A percentile compares a stretch with the other conserved stretches of the same genome.
Conservation (phyloP, 1,139 yeast genomes). For the Candida frijolesensis region DNA sequence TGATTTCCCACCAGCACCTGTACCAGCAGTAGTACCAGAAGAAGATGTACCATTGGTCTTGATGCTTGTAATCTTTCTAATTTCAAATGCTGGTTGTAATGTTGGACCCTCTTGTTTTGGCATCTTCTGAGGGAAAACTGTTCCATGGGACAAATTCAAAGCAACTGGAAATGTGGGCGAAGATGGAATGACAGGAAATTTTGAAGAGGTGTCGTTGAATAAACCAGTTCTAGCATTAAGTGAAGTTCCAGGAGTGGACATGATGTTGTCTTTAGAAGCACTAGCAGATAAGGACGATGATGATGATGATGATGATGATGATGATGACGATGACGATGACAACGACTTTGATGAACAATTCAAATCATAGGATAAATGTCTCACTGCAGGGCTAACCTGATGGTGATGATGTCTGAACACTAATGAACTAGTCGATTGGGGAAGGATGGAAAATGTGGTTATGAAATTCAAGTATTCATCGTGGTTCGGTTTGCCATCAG, state of each 20-base stretch:
- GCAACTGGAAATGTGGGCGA: constrained; percentile 6
- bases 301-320: too few relatives aligned
- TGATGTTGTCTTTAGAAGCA: not conserved
- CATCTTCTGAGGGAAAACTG: not conserved
- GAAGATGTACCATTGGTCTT: not conserved
- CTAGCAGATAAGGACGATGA: too few relatives aligned
- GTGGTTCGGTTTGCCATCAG: not conserved
- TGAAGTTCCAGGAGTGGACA: not conserved
- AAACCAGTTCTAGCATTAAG: not conserved
- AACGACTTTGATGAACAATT: not conserved
- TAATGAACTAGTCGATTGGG: not conserved
- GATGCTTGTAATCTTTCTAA: not conserved
- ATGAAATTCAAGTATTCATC: constrained; percentile 1
- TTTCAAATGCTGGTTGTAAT: constrained; percentile 4
- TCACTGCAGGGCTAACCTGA: not conserved
- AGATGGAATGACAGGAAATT: constrained; percentile 3
- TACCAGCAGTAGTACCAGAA: not conserved
- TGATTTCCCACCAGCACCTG: not conserved
- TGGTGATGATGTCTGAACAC: constrained; percentile 1
- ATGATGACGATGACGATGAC: not conserved
- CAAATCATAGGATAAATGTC: not conserved
- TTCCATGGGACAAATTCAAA: constrained; percentile 3
- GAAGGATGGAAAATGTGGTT: not conserved
- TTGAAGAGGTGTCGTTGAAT: not conserved
- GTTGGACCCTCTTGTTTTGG: not conserved